Evolutionary conservation across 805 yeast species (phyloP).

Genomic region (Ogataea corticis): DNA sequence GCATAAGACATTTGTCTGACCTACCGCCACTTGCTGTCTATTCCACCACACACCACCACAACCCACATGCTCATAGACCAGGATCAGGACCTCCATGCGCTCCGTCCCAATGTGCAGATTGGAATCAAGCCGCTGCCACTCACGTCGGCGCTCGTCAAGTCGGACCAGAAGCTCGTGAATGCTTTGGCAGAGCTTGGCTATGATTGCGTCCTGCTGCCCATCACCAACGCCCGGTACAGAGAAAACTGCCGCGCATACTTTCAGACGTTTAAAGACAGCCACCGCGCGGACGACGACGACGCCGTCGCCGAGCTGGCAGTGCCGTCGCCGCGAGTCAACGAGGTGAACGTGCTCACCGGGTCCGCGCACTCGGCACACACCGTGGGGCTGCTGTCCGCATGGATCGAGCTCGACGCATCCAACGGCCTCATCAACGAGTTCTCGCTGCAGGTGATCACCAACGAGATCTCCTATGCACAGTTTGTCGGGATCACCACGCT

Average conservation of each 20-base stretch:
- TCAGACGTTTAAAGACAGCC: conserved; percentile 31
- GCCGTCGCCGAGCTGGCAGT: conserved; percentile 32
- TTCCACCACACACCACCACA: background rate
- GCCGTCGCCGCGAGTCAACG: conserved; percentile 42
- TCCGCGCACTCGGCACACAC: conserved; percentile 38
- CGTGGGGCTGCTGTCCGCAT: conserved; percentile 62
- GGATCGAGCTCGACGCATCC: conserved; percentile 66
- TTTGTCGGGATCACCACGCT: conserved; percentile 58
- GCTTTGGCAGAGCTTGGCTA: conserved; percentile 40
- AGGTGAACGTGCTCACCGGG: conserved; percentile 41
- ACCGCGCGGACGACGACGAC: conserved; percentile 1
- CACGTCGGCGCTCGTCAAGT: conserved; percentile 30
- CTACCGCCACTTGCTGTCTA: too few relatives aligned
- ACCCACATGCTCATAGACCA: background rate
- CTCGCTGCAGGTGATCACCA: conserved; percentile 55
- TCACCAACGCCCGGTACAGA: conserved; percentile 52
- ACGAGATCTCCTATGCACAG: conserved; percentile 59
- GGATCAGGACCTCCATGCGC: background rate
- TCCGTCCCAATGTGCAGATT: conserved; percentile 21
- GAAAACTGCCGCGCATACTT: conserved; percentile 43
- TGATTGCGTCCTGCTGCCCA: conserved; percentile 52
- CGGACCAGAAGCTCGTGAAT: conserved; percentile 31
- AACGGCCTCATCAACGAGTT: conserved; percentile 51
- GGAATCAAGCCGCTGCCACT: conserved; percentile 49
- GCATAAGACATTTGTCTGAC: background rate